These are phyloP conservation scores for Blastocladiella emersonii DNA, from an alignment of 371 early-diverging fungal genomes.

Conservation along the genomic window DNA sequence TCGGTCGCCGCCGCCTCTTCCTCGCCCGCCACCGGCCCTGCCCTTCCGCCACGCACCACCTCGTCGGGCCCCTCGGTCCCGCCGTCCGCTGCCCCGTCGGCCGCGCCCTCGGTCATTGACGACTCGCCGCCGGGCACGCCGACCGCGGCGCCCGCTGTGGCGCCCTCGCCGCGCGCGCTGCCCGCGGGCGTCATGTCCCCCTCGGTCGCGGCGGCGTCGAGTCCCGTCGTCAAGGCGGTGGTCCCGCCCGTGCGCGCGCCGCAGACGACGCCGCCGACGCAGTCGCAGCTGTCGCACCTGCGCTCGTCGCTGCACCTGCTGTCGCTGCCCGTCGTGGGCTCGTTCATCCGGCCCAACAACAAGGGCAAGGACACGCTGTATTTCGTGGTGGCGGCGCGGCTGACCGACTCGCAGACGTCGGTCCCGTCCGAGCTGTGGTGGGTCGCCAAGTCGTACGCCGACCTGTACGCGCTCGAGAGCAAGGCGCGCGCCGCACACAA, in stretches of 20 bases:
- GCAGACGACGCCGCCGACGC: background rate
- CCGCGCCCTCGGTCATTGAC: background rate
- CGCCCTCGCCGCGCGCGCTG: background rate
- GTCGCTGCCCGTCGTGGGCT: constrained; percentile 41
- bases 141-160: background rate
- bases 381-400: constrained; percentile 19
- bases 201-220: no score
- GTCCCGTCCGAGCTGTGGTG: constrained; percentile 47
- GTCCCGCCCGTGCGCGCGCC: background rate
- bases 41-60: background rate
- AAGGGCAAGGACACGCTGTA: constrained; percentile 49
- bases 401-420: background rate
- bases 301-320: constrained; percentile 17
- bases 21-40: background rate
- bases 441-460: constrained; percentile 64
- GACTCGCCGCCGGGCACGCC: background rate
- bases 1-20: background rate
- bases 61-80: no score
- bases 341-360: constrained; percentile 46
- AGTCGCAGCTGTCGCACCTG: constrained; percentile 1
- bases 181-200: no score
- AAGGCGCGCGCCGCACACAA: constrained; percentile 29
- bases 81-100: background rate
- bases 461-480: constrained; percentile 55
- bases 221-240: background rate